A percentile compares a stretch with the other conserved stretches of the same genome.
Evolutionary conservation across 441 rosid genomes (phyloP).

Genomic region (Mallotus japonicus): DNA sequence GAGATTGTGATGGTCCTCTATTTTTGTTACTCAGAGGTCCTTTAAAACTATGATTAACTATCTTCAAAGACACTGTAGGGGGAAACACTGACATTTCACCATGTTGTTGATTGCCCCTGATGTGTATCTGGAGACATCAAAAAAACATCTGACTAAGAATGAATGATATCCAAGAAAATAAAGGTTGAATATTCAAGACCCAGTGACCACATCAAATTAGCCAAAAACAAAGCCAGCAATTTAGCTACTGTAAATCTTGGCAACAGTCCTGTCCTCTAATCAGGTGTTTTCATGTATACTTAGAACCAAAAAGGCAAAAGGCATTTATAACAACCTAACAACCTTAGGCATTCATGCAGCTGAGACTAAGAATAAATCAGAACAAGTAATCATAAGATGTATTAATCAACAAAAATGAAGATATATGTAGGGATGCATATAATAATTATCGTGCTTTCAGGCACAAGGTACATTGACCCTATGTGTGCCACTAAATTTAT

Average conservation of each 20-base stretch:
- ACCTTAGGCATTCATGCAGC: background rate
- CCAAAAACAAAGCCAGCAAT: background rate
- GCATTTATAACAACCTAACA: too few species aligned
- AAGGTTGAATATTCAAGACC: background rate
- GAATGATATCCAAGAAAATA: background rate
- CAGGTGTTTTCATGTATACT: too few species aligned
- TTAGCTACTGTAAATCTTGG: background rate
- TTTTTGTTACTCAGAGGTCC: background rate
- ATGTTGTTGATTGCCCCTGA: background rate
- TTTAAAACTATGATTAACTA: slow-evolving; percentile 2
- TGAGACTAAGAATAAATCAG: background rate
- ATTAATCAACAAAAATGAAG: too few species aligned
- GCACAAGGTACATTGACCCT: too few species aligned
- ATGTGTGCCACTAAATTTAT: too few species aligned
- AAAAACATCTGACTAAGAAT: background rate
- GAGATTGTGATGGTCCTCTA: slow-evolving; percentile 3
- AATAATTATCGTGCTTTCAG: background rate
- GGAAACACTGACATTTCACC: background rate
- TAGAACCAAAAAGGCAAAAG: too few species aligned
- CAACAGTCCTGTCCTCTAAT: too few species aligned
- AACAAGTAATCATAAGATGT: background rate
- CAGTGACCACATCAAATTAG: background rate
- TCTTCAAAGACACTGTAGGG: background rate
- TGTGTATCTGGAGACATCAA: background rate
- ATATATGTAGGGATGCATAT: background rate